Base-by-base conservation (phyloP, 2,329 filamentous ascomycete genomes). In the Myriangium duriaei region DNA sequence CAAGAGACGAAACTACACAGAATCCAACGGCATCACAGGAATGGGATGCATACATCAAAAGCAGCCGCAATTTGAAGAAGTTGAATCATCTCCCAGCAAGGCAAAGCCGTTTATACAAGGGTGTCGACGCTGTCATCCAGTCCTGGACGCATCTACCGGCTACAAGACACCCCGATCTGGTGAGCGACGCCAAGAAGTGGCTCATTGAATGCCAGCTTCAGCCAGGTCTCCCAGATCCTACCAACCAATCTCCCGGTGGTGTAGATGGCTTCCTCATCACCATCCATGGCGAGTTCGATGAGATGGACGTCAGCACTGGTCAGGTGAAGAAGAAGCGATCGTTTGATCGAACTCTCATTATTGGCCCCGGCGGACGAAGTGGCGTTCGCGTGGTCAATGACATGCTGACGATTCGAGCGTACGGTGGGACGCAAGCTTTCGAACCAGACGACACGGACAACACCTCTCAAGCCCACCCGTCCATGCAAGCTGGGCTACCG, bases 221-320 rank as follows among this genome's bases (percentile, higher is more conserved):
- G 21, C 72, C 78, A 2, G 76, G 79, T 21, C 68, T 92, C 15
- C 70, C 72, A 2, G 84, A 92, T 49, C 77, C 76, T 2, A 71
- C 69, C 10, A 75, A 76, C 1, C 60, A 78, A 45, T 78, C 68
- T 43, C 55, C 62, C 1, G 62, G 64, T 13, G 83, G 82, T 4
- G 82, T 88, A 13, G 81, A 82, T 45, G 84, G 85, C 5, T 72
- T 92, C 46, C 70, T 83, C 34, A 72, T 92, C 47, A 79, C 72
- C 5, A 69, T 88, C n/a, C 81, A 91, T 49, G 82, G 85, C 45
- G 81, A 88, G 51, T 92, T 85, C 43, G 77, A 88, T 34, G 86
- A 94, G 53, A 64, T 78, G 12, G 73, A 81, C 47, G 56, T 62
- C 3, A 58, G 59, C 11, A 70, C 68, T 14, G 64, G 69, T 33